A percentile compares a stretch with the other conserved stretches of the same genome.
These are phyloP conservation scores for Colletotrichum sp. DNA, from an alignment of 2,329 filamentous ascomycete genomes.

Conservation along the genomic window DNA sequence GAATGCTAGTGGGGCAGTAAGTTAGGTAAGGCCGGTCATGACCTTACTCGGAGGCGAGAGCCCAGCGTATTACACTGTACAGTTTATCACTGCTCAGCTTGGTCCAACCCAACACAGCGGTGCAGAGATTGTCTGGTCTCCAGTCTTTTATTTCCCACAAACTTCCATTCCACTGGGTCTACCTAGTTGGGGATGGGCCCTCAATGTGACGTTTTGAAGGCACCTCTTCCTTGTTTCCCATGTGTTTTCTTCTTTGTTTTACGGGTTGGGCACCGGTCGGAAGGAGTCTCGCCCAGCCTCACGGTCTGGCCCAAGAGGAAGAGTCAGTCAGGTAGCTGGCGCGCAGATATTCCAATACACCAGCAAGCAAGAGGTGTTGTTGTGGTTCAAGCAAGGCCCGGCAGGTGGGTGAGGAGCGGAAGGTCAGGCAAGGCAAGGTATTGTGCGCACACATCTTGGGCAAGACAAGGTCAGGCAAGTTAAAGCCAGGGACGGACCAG, in stretches of 20 bases:
- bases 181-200: background rate
- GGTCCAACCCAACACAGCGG: background rate
- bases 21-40: background rate
- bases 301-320: background rate
- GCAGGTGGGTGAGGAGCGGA: background rate
- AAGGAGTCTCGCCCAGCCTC: background rate
- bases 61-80: background rate
- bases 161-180: background rate
- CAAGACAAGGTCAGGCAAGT: background rate
- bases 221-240: background rate
- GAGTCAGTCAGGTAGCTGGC: background rate
- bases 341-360: background rate
- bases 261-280: background rate
- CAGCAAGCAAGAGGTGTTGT: background rate
- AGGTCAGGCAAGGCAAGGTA: background rate
- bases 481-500: background rate
- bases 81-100: background rate
- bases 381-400: background rate
- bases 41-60: background rate
- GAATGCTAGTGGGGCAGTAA: background rate
- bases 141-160: background rate
- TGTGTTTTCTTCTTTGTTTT: background rate
- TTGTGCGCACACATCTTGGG: background rate
- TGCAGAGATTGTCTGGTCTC: background rate
- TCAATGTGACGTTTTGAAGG: background rate